Evolutionary conservation across 257 asterid species (phyloP).

Genomic region (Solanum raphanifolium): DNA sequence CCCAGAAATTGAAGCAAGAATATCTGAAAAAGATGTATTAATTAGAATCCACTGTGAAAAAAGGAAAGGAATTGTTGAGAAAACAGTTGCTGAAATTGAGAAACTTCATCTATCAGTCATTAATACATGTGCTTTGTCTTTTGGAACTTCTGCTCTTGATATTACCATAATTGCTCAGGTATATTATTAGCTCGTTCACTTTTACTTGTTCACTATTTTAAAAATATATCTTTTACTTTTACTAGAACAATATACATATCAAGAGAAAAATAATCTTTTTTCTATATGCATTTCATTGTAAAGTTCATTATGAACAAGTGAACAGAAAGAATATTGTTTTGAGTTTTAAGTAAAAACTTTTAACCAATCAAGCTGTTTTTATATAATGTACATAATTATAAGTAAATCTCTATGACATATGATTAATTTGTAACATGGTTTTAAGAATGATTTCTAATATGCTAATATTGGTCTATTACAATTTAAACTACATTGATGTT

Average conservation of each 20-base stretch:
- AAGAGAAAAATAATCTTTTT: too few species aligned
- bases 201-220: not conserved
- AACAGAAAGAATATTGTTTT: not conserved
- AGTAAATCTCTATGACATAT: not conserved
- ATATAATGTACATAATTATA: not conserved
- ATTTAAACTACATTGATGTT: not conserved
- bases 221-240: too few species aligned
- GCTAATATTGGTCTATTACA: not conserved
- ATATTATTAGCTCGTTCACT: not conserved
- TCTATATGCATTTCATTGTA: not conserved
- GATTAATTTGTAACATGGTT: not conserved
- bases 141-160: slow-evolving; percentile 58
- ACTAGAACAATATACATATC: too few species aligned
- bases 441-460: not conserved
- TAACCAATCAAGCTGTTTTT: not conserved
- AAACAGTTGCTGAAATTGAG: slow-evolving; percentile 37
- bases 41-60: slow-evolving; percentile 64
- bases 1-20: slow-evolving; percentile 62
- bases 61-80: slow-evolving; percentile 43
- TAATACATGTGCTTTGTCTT: slow-evolving; percentile 45
- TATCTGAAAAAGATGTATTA: slow-evolving; percentile 39
- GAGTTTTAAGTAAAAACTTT: not conserved
- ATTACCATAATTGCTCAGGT: slow-evolving; percentile 66
- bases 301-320: not conserved
- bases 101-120: slow-evolving; percentile 48